phyloP scores from a whole-genome alignment of 345 rosid genomes.

The Linum tenue region DNA sequence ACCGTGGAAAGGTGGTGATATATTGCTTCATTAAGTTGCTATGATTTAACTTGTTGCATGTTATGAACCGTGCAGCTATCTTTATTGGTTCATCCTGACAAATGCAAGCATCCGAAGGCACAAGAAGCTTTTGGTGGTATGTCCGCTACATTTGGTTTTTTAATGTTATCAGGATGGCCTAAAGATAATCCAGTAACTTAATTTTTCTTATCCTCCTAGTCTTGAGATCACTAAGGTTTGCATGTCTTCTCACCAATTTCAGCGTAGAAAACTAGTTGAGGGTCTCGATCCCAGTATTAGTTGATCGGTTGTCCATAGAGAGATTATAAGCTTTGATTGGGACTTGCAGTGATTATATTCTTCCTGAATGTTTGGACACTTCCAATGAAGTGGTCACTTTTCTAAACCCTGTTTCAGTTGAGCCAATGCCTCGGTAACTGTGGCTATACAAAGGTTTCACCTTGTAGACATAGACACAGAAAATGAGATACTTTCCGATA shows the following conservation, averaged over 20 bases:
- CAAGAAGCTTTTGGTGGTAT: constrained; percentile 96
- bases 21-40: not conserved
- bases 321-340: not conserved
- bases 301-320: not conserved
- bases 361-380: not conserved
- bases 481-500: too few relatives aligned
- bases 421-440: not conserved
- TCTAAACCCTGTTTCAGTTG: not conserved
- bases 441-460: not conserved
- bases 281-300: not conserved
- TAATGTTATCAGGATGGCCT: not conserved
- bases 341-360: not conserved
- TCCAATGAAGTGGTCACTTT: not conserved
- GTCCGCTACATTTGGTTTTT: not conserved
- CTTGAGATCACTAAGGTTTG: not conserved
- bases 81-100: constrained; percentile 92
- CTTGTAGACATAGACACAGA: too few relatives aligned
- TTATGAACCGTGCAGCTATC: constrained; percentile 44
- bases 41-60: constrained; percentile 13
- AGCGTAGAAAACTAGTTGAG: not conserved
- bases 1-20: not conserved
- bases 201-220: not conserved
- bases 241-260: not conserved
- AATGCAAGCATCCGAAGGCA: constrained; percentile 97
- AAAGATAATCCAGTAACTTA: not conserved